Evolutionary conservation across 176 grass and related monocot genomes (phyloP).

Genomic region (Zizania latifolia): DNA sequence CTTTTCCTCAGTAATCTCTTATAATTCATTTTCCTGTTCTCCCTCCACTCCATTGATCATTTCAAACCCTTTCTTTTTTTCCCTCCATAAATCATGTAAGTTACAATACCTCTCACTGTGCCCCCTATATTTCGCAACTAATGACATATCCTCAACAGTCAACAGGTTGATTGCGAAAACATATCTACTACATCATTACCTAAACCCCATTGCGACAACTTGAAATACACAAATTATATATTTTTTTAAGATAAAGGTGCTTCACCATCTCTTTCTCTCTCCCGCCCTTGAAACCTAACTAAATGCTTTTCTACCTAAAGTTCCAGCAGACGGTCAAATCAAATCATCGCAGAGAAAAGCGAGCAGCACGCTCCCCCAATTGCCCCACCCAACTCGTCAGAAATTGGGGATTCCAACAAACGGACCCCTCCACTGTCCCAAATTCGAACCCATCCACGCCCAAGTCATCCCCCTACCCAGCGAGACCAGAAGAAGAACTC

Average conservation of each 20-base stretch:
- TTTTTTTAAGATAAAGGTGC: conserved; percentile 1
- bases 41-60: neutral
- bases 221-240: too few relatives aligned
- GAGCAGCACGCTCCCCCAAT: neutral
- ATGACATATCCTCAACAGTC: neutral
- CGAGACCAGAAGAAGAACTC: neutral
- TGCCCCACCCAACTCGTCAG: neutral
- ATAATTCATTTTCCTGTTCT: neutral
- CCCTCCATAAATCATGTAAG: neutral
- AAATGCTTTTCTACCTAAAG: conserved; percentile 31
- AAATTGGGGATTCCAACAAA: conserved; percentile 1
- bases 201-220: neutral
- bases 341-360: conserved; percentile 8
- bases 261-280: neutral
- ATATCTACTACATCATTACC: neutral
- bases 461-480: neutral
- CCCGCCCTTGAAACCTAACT: conserved; percentile 9
- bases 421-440: neutral
- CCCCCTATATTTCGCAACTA: neutral
- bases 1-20: neutral
- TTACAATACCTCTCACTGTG: neutral
- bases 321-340: conserved; percentile 4
- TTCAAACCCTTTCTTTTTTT: neutral
- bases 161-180: neutral
- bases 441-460: neutral